Evolutionary conservation across 441 rosid genomes (phyloP).

Genomic region (Kokia cookei): DNA sequence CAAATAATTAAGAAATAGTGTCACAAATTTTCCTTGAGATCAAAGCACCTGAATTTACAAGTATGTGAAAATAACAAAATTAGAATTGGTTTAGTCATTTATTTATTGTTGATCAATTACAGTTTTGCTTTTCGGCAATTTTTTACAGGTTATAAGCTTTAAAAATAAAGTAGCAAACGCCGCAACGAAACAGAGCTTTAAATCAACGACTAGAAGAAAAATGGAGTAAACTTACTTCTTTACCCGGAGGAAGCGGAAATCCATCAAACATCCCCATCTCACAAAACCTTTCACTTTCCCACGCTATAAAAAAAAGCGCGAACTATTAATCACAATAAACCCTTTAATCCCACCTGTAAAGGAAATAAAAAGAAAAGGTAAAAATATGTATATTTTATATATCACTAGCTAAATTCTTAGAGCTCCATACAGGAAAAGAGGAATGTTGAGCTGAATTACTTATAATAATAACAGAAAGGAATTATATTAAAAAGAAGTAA

Average conservation of each 20-base stretch:
- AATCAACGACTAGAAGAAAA: neutral
- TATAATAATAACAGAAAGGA: neutral
- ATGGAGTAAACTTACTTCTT: constrained; percentile 47
- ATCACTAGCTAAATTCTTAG: neutral
- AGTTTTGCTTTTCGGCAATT: neutral
- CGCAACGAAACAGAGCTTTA: neutral
- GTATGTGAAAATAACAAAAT: neutral
- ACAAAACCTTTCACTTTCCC: constrained; percentile 14
- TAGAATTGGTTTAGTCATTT: neutral
- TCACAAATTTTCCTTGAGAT: neutral
- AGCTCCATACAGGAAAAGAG: neutral
- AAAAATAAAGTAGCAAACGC: neutral
- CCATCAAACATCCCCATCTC: constrained; percentile 83
- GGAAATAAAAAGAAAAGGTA: neutral
- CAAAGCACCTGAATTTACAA: neutral
- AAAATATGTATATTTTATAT: neutral
- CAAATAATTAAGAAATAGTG: neutral
- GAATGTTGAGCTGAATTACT: neutral
- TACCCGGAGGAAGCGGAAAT: constrained; percentile 87
- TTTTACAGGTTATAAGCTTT: neutral
- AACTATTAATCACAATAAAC: constrained; percentile 28
- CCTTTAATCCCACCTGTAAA: constrained; percentile 21
- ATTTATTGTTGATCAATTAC: neutral
- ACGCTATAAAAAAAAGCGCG: constrained; percentile 10
- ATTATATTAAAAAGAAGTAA: neutral